Evolutionary conservation across 179 eudicot species (phyloP), one percentile per base, ranked within the genome.

Genomic region (Carnegiea gigantea): DNA sequence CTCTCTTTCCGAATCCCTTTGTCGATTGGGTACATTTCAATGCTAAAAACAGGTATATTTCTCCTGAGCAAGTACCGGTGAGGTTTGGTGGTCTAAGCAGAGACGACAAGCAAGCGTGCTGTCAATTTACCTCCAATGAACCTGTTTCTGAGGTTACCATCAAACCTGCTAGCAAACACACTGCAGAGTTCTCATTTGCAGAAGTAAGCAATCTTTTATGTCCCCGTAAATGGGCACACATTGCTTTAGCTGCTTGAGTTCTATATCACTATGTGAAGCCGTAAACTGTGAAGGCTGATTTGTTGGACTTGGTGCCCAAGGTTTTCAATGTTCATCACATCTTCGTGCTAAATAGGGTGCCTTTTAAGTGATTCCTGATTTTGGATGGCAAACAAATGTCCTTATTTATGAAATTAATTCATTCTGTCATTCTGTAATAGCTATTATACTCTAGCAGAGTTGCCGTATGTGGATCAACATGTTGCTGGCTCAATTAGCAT

Each of bases 71-170:
- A 80, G 87, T 93, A 15, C 95, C 95, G n/a, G 90, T 89, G 46
- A 90, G 84, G 82, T 94, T 87, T 76, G 98, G 97, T 44, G 98
- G 97, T 43, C 89, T 91, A 10, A 93, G 91, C 90, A 90, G 77
- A 78, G 89, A 86, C 6, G 87, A 88, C 28, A 88, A 84, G 65
- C 72, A 80, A 33, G 93, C 88, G 49, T 77, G 38, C 8, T 30
- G 68, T 48, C 65, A 38, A 77, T 89, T 91, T 88, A 83, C 84
- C 65, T 33, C 80, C 9, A 75, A 88, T 48, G 97, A 94, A 38
- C 38, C 88, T 71, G 86, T 88, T 60, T 85, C 84, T 14, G 90
- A 93, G 78, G 91, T 87, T 73, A 87, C 78, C 59, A 87, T 94
- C 76, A 90, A 88, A 83, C 93, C 98, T 11, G 59, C 84, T n/a